A percentile compares a stretch with the other conserved stretches of the same genome.
Conservation (phyloP, 2,329 filamentous ascomycete genomes). For the Rutstroemia sp. region DNA sequence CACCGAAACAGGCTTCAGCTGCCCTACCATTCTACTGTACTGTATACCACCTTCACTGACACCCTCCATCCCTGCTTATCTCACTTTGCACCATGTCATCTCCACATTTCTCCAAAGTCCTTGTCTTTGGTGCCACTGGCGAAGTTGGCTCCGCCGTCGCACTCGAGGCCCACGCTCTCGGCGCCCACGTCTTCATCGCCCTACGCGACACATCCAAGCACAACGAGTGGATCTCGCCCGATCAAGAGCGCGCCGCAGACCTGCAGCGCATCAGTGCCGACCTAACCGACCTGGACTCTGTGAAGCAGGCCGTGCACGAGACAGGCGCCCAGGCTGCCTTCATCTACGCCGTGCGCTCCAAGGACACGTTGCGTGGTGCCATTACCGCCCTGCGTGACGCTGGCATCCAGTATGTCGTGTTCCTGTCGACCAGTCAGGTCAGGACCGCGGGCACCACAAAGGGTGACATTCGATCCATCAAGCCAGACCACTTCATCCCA, state of each 20-base stretch:
- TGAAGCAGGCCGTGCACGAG: conserved; percentile 34
- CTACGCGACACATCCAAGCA: conserved; percentile 40
- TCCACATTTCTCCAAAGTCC: conserved; percentile 13
- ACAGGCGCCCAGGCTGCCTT: conserved; percentile 41
- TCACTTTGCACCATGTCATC: background rate
- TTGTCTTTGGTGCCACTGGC: conserved; percentile 45
- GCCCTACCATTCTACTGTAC: background rate
- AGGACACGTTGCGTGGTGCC: conserved; percentile 35
- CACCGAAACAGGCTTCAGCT: background rate
- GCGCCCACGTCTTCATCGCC: conserved; percentile 39
- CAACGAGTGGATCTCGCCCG: conserved; percentile 27
- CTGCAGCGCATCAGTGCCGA: conserved; percentile 38
- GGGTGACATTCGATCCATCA: conserved; percentile 24
- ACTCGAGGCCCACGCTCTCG: conserved; percentile 32
- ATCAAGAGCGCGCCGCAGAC: conserved; percentile 25
- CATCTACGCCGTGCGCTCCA: conserved; percentile 34
- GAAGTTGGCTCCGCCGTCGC: conserved; percentile 36
- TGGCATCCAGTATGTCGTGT: conserved; percentile 38
- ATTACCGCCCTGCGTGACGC: conserved; percentile 37
- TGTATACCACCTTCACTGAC: background rate
- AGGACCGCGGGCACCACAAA: background rate
- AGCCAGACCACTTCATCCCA: conserved; percentile 30
- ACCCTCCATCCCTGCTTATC: background rate
- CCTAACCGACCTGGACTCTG: conserved; percentile 34
- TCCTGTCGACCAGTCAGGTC: conserved; percentile 37